Evolutionary conservation across 139 green algal species (phyloP), one percentile per base, ranked within the genome.

Genomic region (Tetraselmis chui): DNA sequence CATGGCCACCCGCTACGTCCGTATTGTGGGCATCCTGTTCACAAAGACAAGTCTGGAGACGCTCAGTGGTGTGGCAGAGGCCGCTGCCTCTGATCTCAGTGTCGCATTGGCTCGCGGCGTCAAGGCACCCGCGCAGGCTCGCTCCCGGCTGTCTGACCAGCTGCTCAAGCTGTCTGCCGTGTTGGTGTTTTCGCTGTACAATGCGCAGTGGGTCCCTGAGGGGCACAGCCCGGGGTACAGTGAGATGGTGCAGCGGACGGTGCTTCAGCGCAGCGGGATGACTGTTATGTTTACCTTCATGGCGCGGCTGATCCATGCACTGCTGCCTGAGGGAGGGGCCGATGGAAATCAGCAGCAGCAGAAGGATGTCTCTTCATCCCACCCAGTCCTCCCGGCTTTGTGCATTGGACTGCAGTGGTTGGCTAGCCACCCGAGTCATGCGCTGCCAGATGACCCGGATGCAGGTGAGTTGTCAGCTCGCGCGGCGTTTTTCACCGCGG

Each of bases 101-200:
- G 45, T 18, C 45, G 45, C 45, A 18, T 18, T 67, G n/a, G n/a
- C n/a, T n/a, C n/a, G n/a, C n/a, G n/a, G n/a, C n/a, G 45, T 67
- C 45, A 67, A 18, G 45, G 45, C 11, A 67, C 45, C 11, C 45
- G 45, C 45, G 45, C 18, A 18, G 45, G 45, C 11, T 18, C 11
- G 45, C 45, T 18, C 45, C 45, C 45, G 18, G 45, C 45, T 18
- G 45, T n/a, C n/a, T 29, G 76, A 87, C 29, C 83, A 87, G 29
- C 83, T 84, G 1, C 79, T 92, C 76, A 86, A 89, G 78, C 79
- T 93, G 27, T 80, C 86, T 1, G 84, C 88, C 25, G 81, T 91
- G 29, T 28, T 30, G 31, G 77, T 86, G 1, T 91, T 90, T 32
- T 76, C 75, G 0, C 31, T 84, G 2, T 74, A 86, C 59, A 85